Base-by-base conservation (phyloP, 2,329 filamentous ascomycete species). In the Aspergillus arachidicola region DNA sequence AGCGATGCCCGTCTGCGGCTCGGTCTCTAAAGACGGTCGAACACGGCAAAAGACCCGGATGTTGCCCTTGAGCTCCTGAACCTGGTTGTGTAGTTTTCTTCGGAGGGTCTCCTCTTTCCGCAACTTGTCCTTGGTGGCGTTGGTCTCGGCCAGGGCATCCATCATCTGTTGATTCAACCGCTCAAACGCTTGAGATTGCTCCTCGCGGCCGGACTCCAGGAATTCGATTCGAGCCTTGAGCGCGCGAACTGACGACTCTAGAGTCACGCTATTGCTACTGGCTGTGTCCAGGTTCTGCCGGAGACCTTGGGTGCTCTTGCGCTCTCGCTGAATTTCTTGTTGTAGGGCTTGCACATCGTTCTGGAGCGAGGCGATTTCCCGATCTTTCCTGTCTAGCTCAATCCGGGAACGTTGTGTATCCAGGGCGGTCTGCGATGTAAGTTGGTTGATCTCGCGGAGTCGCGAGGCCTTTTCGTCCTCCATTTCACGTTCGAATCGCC, bases 21-120 rank as follows among this genome's bases (percentile, higher is more conserved):
- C 89, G 0, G 81, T 77, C 28, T 82, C 83, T 26, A 91, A 82
- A 0, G 90, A 82, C 1, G 95, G 95, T 46, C 96, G 90, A 32
- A 98, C 94, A 75, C 95, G 89, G 74, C 94, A 98, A 87, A 99
- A 99, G 68, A 99, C 95, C 23, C 95, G 91, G 72, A 99, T 99
- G 75, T 99, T 99, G 71, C 95, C 95, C 78, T 97, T 97, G 64
- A 99, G 86, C 74, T 99, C 95, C 76, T 99, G 93, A 54, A 99
- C 94, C 76, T 96, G 95, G 79, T 98, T 98, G 82, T 98, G 97
- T 0, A 99, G 85, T 70, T 96, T 94, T 26, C 95, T 87, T 16
- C 95, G 88, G 57, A 97, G 83, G 0, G 92, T 95, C 79, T 99
- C 95, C 75, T 98, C 95, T 72, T 90, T 92, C 66, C 95, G 90